phyloP scores from a whole-genome alignment of 768 basidiomycete genomes.

The Lactarius sanguifluus region DNA sequence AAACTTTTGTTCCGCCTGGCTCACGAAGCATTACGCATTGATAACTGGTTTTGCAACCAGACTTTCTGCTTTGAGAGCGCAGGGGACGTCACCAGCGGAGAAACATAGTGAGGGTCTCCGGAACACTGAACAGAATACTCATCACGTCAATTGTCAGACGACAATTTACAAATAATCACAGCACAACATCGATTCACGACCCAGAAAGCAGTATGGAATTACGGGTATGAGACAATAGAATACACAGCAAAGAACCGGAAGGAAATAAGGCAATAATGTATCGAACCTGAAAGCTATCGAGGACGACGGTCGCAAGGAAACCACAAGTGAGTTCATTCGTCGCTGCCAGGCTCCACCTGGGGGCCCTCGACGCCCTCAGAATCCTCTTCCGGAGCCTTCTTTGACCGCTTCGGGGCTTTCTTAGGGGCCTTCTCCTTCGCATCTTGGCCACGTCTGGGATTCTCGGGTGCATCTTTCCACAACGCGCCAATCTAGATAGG shows the following conservation, averaged over 20 bases:
- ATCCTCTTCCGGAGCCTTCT: slow-evolving; percentile 16
- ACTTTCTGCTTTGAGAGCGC: too few species aligned
- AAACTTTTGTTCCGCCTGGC: neutral
- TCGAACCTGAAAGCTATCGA: neutral
- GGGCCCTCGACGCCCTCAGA: slow-evolving; percentile 16
- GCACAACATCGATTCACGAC: neutral
- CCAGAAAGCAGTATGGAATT: neutral
- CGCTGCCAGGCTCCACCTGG: slow-evolving; percentile 27
- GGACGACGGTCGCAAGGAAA: neutral
- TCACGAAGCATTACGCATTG: neutral
- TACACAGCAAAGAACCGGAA: slow-evolving; percentile 6
- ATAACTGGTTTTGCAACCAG: too few species aligned
- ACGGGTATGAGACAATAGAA: slow-evolving; percentile 16
- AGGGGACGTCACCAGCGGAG: neutral
- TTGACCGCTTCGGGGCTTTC: slow-evolving; percentile 34
- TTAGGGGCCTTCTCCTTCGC: slow-evolving; percentile 47
- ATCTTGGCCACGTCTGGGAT: slow-evolving; percentile 60
- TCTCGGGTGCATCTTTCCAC: slow-evolving; percentile 62
- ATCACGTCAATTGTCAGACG: neutral
- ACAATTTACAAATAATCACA: neutral
- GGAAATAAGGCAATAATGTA: slow-evolving; percentile 14
- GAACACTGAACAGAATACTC: neutral
- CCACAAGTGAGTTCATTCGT: slow-evolving; percentile 25
- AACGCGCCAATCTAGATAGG: slow-evolving; percentile 49
- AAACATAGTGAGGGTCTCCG: neutral